These are phyloP conservation scores for Leucocoprinus leucothites DNA, from an alignment of 768 basidiomycete genomes.

Conservation along the genomic window DNA sequence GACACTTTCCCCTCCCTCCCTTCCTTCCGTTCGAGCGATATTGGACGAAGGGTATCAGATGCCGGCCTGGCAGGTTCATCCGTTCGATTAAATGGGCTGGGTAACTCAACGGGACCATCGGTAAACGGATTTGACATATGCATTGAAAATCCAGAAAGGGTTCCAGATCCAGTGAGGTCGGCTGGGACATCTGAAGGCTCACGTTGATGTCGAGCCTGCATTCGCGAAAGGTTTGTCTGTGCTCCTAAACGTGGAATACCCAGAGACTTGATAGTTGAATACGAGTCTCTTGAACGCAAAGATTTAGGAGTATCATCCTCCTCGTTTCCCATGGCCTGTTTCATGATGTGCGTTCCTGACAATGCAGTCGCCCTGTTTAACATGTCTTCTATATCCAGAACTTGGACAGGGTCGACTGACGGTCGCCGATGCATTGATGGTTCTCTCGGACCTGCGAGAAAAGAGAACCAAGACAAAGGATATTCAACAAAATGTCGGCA, in stretches of 20 bases:
- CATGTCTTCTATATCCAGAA: conserved; percentile 51
- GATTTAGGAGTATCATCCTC: not conserved
- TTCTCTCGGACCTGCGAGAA: not conserved
- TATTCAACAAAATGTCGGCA: not conserved
- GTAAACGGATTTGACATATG: conserved; percentile 17
- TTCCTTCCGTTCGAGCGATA: not conserved
- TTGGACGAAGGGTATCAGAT: not conserved
- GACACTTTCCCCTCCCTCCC: not conserved
- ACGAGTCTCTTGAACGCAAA: not conserved
- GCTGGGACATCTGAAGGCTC: conserved; percentile 30
- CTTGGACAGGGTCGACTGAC: conserved; percentile 24
- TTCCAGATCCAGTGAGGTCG: conserved; percentile 21
- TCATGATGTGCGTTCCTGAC: conserved; percentile 22
- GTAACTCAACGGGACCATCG: not conserved
- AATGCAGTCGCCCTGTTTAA: conserved; percentile 49
- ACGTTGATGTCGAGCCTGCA: conserved; percentile 17
- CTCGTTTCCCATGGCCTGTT: conserved; percentile 13
- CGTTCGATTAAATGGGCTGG: conserved; percentile 1
- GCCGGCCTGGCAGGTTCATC: conserved; percentile 7
- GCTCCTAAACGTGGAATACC: not conserved
- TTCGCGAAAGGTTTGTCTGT: not conserved
- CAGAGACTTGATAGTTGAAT: not conserved
- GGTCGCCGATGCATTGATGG: conserved; percentile 2
- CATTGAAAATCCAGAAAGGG: conserved; percentile 25
- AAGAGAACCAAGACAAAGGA: not conserved